Evolutionary conservation across 805 yeast genomes (phyloP), one percentile per base, ranked within the genome.

Genomic region (Kazachstania martiniae): DNA sequence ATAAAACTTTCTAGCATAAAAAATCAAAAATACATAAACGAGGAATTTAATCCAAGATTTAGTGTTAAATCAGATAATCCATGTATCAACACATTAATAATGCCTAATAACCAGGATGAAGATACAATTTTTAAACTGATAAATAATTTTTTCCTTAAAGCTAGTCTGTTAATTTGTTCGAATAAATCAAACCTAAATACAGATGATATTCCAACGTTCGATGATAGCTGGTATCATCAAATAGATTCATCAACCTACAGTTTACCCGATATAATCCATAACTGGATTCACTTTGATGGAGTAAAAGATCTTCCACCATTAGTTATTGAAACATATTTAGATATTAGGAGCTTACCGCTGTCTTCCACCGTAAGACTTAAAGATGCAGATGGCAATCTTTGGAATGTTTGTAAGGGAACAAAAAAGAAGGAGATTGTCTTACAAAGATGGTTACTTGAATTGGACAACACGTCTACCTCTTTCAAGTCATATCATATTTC

Each of bases 381-480:
- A 18, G 87, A 79, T 43, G 66, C 65, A 3, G 64, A 65, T 6
- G 70, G 66, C 16, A 63, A 64, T 40, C 47, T 66, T 10, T 75
- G 79, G 70, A 61, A 69, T 8, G 76, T 76, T 9, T 63, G 78
- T 8, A 72, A 66, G 37, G 79, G 78, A 10, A 63, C 69, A 3
- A 73, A 70, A 46, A 80, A 80, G 46, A 66, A 73, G 12, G 97
- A 89, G 55, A 72, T 91, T n/a, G 95, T 91, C 2, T 59, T 91
- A 36, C 98, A 91, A 50, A 68, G 98, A 37, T 91, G 98, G 98
- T 64, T 85, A 16, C 60, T 91, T 21, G 95, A 87, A 53, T 70
- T 87, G 38, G 87, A 80, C 46, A 57, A 41, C 24, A 39, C 40
- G 12, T 49, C 58, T 3, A 34, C 44, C 14, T 36, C 51, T 10